Conservation (phyloP, 768 basidiomycete genomes). For the Leccinum barrowsii region DNA sequence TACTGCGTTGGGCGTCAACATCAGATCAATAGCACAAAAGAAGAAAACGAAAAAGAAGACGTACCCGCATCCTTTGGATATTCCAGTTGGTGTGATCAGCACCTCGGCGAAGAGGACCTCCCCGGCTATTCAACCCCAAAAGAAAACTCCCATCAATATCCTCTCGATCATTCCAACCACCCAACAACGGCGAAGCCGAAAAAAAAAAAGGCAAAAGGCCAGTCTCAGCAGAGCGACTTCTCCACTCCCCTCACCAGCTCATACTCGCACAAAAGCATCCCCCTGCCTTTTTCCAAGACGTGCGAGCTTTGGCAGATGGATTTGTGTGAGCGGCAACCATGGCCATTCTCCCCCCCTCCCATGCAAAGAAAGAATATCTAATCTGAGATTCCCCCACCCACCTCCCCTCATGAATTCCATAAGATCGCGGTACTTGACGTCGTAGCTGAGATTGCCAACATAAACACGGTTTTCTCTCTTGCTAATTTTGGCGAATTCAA, state of each 20-base stretch:
- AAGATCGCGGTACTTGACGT: constrained; percentile 97
- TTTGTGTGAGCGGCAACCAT: constrained; percentile 30
- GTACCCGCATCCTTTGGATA: constrained; percentile 99
- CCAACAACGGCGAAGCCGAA: constrained; percentile 43
- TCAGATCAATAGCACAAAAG: background rate
- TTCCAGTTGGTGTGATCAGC: constrained; percentile 90
- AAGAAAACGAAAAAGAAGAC: constrained; percentile 32
- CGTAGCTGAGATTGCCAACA: constrained; percentile 98
- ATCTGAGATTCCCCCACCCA: constrained; percentile 84
- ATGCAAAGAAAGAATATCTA: constrained; percentile 48
- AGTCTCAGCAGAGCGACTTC: constrained; percentile 29
- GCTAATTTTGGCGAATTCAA: constrained; percentile 93
- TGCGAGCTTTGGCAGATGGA: constrained; percentile 36
- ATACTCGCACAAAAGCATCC: constrained; percentile 29
- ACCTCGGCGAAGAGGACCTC: constrained; percentile 99
- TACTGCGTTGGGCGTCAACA: constrained; percentile 47
- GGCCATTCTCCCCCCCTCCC: constrained; percentile 28
- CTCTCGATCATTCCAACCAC: constrained; percentile 61
- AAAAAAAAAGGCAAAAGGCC: constrained; percentile 40
- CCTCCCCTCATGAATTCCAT: constrained; percentile 99
- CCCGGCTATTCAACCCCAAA: constrained; percentile 92
- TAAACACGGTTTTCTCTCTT: constrained; percentile 98
- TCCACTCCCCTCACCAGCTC: constrained; percentile 36
- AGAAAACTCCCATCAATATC: constrained; percentile 94
- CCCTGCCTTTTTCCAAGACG: constrained; percentile 33